Evolutionary conservation across 176 grass and related monocot species (phyloP).

Genomic region (Hsuehochloa calcarea): DNA sequence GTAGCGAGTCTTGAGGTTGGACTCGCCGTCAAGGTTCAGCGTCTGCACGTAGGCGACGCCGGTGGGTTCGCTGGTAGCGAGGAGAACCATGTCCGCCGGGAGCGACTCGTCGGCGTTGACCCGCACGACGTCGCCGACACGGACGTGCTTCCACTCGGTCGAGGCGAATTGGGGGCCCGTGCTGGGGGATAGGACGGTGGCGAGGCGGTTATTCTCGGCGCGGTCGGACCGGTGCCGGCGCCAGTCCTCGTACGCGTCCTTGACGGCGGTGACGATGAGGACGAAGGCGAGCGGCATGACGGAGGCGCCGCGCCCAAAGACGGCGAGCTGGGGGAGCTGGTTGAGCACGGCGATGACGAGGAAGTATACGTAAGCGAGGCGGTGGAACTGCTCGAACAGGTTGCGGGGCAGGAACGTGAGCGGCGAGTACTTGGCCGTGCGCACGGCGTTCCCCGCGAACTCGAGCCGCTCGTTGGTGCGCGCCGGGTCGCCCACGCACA

Average conservation of each 20-base stretch:
- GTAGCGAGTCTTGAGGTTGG: slow-evolving; percentile 95
- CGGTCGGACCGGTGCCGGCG: slow-evolving; percentile 74
- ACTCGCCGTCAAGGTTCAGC: slow-evolving; percentile 96
- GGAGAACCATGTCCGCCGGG: slow-evolving; percentile 92
- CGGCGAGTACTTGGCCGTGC: slow-evolving; percentile 87
- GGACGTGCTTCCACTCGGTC: slow-evolving; percentile 72
- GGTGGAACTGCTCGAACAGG: slow-evolving; percentile 98
- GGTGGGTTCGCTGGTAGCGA: slow-evolving; percentile 88
- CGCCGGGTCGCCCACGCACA: slow-evolving; percentile 53
- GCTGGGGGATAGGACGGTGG: slow-evolving; percentile 24
- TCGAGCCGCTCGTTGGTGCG: slow-evolving; percentile 59
- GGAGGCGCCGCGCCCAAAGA: slow-evolving; percentile 65
- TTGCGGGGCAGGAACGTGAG: slow-evolving; percentile 90
- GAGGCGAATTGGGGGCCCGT: slow-evolving; percentile 36
- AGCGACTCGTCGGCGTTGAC: slow-evolving; percentile 62
- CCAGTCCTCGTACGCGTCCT: slow-evolving; percentile 99
- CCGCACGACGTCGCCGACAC: slow-evolving; percentile 73
- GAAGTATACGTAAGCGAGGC: slow-evolving; percentile 92
- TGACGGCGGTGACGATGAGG: slow-evolving; percentile 77
- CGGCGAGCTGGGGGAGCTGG: slow-evolving; percentile 90
- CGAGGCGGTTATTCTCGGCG: slow-evolving; percentile 65
- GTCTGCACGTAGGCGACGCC: slow-evolving; percentile 93
- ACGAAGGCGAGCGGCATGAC: slow-evolving; percentile 87
- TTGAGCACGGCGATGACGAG: slow-evolving; percentile 87
- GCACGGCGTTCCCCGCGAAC: slow-evolving; percentile 68